phyloP scores from a whole-genome alignment of 306 rosid genomes.

The Begonia peltatifolia region DNA sequence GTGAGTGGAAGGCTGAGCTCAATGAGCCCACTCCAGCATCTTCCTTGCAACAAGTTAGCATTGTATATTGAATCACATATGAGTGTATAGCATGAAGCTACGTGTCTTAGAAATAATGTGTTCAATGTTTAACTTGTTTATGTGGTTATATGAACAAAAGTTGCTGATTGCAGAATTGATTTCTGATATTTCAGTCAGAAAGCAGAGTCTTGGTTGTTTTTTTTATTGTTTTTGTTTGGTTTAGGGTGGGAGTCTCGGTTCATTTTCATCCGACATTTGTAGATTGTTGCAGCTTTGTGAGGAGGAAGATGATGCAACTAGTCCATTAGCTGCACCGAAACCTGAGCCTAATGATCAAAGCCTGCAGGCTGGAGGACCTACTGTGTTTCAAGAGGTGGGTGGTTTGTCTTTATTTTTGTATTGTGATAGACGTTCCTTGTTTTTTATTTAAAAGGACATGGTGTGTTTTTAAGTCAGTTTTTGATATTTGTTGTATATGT shows the following conservation, averaged over 20 bases:
- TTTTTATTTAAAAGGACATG: too few relatives aligned
- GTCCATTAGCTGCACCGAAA: constrained; percentile 75
- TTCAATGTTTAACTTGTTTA: constrained; percentile 1
- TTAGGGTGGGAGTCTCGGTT: constrained; percentile 89
- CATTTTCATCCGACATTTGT: constrained; percentile 94
- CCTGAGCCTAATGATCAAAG: constrained; percentile 73
- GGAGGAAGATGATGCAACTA: constrained; percentile 98
- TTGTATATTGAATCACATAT: constrained; percentile 11
- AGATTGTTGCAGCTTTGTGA: constrained; percentile 81
- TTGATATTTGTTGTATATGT: background rate
- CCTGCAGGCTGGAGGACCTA: constrained; percentile 46
- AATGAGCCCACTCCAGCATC: constrained; percentile 94
- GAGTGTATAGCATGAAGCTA: constrained; percentile 3
- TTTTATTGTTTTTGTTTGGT: constrained; percentile 22
- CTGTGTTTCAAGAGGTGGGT: constrained; percentile 50
- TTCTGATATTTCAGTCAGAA: constrained; percentile 19
- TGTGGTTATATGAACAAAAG: constrained; percentile 10
- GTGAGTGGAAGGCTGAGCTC: constrained; percentile 97
- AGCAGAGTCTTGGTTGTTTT: constrained; percentile 31
- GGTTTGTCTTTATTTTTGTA: constrained; percentile 6
- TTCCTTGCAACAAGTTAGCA: constrained; percentile 87
- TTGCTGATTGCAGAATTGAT: background rate
- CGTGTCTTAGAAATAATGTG: background rate
- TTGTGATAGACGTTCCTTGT: constrained; percentile 5
- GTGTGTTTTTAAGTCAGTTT: background rate